A percentile compares a stretch with the other conserved stretches of the same genome.
Conservation (phyloP, 805 yeast genomes). For the Blastobotrys terrestris region DNA sequence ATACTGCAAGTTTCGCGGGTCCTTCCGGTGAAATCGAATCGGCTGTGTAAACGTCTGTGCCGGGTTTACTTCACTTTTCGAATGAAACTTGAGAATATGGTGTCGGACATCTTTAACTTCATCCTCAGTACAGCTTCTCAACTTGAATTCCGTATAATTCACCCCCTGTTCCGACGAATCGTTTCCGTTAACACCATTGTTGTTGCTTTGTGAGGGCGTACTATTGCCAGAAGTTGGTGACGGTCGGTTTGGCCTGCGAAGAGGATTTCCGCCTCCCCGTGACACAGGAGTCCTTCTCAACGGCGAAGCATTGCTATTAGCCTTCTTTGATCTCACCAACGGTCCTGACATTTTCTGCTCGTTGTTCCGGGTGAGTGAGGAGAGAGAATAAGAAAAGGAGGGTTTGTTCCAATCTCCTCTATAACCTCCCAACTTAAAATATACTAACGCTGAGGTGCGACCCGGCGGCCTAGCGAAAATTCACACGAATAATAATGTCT, state of each 20-base stretch:
- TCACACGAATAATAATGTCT: slow-evolving; percentile 7
- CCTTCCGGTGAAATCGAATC: slow-evolving; percentile 83
- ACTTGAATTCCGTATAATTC: slow-evolving; percentile 41
- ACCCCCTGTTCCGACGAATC: neutral
- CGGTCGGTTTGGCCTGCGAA: neutral
- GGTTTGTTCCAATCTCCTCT: neutral
- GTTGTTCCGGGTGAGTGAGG: too few relatives aligned
- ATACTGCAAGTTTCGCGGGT: slow-evolving; percentile 85
- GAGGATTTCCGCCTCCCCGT: neutral
- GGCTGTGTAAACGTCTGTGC: slow-evolving; percentile 68
- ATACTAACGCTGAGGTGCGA: too few relatives aligned
- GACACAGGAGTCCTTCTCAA: slow-evolving; percentile 3
- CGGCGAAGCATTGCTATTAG: slow-evolving; percentile 10
- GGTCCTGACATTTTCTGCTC: slow-evolving; percentile 8
- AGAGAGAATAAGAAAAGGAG: slow-evolving; percentile 1
- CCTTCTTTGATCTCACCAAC: slow-evolving; percentile 8
- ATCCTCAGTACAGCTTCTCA: slow-evolving; percentile 65
- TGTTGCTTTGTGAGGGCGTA: neutral
- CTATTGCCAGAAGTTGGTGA: neutral
- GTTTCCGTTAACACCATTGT: neutral
- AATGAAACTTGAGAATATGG: slow-evolving; percentile 77
- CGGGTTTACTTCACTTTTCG: slow-evolving; percentile 67
- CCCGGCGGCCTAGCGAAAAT: too few relatives aligned
- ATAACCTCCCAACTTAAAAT: neutral
- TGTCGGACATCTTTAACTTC: slow-evolving; percentile 69